Conservation (phyloP, 768 basidiomycete species). For the Hericium rajendrae region DNA sequence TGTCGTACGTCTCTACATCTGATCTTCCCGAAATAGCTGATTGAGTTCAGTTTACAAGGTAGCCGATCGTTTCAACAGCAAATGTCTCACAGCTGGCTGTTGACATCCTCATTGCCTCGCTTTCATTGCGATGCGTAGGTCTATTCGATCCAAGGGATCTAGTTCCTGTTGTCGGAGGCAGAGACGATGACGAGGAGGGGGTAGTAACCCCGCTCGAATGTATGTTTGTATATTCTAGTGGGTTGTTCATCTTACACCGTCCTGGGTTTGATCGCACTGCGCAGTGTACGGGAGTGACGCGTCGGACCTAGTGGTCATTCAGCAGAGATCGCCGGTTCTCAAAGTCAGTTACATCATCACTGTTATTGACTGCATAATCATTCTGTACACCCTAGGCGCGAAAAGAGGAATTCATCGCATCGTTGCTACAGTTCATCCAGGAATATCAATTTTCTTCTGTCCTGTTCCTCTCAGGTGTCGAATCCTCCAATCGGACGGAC, state of each 20-base stretch:
- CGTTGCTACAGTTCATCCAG: constrained; percentile 48
- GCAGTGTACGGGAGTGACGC: constrained; percentile 56
- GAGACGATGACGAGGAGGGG: constrained; percentile 50
- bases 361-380: background rate
- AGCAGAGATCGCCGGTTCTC: constrained; percentile 72
- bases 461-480: constrained; percentile 68
- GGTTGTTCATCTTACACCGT: background rate
- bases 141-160: constrained; percentile 52
- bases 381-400: constrained; percentile 31
- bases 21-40: constrained; percentile 8
- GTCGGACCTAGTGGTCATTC: constrained; percentile 48
- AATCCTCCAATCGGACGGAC: constrained; percentile 64
- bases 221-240: constrained; percentile 26
- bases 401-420: constrained; percentile 58
- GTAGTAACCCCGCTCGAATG: constrained; percentile 72
- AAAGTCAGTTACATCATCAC: constrained; percentile 38
- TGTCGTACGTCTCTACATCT: constrained; percentile 27
- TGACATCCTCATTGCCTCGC: constrained; percentile 63
- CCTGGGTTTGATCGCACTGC: constrained; percentile 4
- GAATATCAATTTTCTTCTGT: constrained; percentile 38
- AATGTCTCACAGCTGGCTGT: constrained; percentile 74
- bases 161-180: constrained; percentile 64
- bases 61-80: constrained; percentile 72
- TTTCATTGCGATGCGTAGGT: constrained; percentile 51
- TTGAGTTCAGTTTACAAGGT: constrained; percentile 9